phyloP scores from a whole-genome alignment of 352 stramenopile genomes.

The Pythium guiyangense region DNA sequence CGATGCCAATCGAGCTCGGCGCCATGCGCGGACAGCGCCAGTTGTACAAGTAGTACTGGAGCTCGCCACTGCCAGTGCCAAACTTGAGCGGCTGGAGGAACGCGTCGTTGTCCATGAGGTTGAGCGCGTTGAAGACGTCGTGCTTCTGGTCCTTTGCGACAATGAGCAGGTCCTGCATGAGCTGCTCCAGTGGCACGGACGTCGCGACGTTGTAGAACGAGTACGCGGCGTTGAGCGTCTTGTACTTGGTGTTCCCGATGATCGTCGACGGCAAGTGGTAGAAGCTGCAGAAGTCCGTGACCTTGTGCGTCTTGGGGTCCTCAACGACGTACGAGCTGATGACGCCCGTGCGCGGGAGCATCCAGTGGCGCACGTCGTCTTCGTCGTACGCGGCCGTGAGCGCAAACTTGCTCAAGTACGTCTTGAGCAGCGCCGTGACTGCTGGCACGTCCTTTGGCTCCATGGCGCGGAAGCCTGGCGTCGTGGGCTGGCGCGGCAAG shows the following conservation, averaged over 20 bases:
- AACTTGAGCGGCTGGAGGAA: slow-evolving; percentile 54
- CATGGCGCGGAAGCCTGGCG: slow-evolving; percentile 50
- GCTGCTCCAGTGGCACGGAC: too few relatives aligned
- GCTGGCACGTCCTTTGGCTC: slow-evolving; percentile 39
- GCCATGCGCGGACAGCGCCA: slow-evolving; percentile 35
- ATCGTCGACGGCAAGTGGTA: slow-evolving; percentile 98
- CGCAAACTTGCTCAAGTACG: slow-evolving; percentile 72
- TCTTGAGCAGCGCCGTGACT: slow-evolving; percentile 42
- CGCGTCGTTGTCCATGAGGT: slow-evolving; percentile 47
- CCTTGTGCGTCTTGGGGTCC: slow-evolving; percentile 53
- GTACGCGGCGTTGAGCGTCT: slow-evolving; percentile 97
- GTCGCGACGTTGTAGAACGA: too few relatives aligned
- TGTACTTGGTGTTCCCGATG: slow-evolving; percentile 93
- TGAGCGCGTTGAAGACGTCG: slow-evolving; percentile 62
- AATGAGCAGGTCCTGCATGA: too few relatives aligned
- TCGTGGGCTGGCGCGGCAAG: slow-evolving; percentile 53
- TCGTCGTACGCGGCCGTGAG: slow-evolving; percentile 87
- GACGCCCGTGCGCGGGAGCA: slow-evolving; percentile 93
- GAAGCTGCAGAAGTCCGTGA: slow-evolving; percentile 96
- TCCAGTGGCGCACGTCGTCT: slow-evolving; percentile 96
- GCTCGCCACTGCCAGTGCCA: slow-evolving; percentile 35
- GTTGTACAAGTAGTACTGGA: slow-evolving; percentile 68
- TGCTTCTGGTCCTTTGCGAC: slow-evolving; percentile 70
- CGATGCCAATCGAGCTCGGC: too few relatives aligned
- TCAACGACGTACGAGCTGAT: slow-evolving; percentile 94